These are phyloP conservation scores for Gymnopus androsaceus DNA, from an alignment of 1,284 basidiomycete species.

Conservation along the genomic window DNA sequence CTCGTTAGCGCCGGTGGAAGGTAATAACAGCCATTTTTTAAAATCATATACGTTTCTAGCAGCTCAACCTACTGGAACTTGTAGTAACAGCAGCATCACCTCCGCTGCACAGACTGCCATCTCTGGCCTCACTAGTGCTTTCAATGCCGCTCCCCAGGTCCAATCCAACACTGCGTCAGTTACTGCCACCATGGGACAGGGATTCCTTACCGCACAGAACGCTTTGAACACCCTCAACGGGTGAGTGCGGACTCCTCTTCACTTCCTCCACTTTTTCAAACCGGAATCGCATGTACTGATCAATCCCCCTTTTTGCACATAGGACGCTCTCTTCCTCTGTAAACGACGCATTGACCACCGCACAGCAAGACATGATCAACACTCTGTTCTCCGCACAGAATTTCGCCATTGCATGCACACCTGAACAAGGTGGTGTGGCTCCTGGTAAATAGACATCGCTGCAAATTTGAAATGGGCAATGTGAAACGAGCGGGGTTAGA, in stretches of 20 bases:
- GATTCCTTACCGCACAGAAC: neutral
- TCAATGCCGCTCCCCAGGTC: neutral
- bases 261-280: neutral
- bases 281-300: too few species aligned
- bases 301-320: neutral
- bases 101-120: neutral
- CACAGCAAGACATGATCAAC: neutral
- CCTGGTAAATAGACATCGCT: too few species aligned
- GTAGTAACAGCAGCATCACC: neutral
- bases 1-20: neutral
- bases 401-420: neutral
- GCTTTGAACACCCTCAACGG: neutral
- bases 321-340: conserved; percentile 4
- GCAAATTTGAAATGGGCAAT: too few species aligned
- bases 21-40: neutral
- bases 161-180: neutral
- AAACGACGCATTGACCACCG: neutral
- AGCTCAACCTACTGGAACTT: neutral
- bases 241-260: neutral
- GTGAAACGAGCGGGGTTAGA: too few species aligned
- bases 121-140: neutral
- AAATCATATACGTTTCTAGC: too few species aligned
- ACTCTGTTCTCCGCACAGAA: neutral
- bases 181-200: neutral
- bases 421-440: conserved; percentile 1